A percentile compares a stretch with the other conserved stretches of the same genome.
Conservation (phyloP, 768 basidiomycete species). For the Phylloporus sp. region DNA sequence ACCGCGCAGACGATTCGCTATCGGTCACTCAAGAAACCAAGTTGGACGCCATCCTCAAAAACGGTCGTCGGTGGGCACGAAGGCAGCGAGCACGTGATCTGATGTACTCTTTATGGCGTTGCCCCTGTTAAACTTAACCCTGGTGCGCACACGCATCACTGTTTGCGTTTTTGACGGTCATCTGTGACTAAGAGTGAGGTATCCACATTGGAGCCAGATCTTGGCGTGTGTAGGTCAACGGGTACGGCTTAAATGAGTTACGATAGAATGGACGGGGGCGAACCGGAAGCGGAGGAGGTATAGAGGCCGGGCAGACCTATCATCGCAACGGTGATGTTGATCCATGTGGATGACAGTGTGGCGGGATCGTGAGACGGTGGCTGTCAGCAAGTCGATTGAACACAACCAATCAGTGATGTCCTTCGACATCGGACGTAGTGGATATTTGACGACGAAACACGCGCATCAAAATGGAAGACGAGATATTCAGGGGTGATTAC, state of each 20-base stretch:
- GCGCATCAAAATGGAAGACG: slow-evolving; percentile 36
- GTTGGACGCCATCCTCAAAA: too few species aligned
- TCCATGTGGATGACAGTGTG: slow-evolving; percentile 13
- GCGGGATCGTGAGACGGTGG: slow-evolving; percentile 7
- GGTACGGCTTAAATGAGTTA: slow-evolving; percentile 7
- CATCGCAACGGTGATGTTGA: slow-evolving; percentile 2
- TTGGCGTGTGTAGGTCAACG: slow-evolving; percentile 6
- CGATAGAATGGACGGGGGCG: not conserved
- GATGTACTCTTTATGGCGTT: not conserved
- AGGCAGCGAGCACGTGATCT: slow-evolving; percentile 12
- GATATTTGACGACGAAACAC: slow-evolving; percentile 30
- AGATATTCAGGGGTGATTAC: slow-evolving; percentile 25
- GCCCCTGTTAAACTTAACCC: slow-evolving; percentile 8
- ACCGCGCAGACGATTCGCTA: too few species aligned
- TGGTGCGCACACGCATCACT: slow-evolving; percentile 1
- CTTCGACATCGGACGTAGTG: slow-evolving; percentile 28
- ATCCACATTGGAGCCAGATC: slow-evolving; percentile 6
- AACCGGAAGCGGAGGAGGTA: slow-evolving; percentile 8
- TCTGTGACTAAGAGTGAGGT: slow-evolving; percentile 3
- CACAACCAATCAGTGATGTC: slow-evolving; percentile 11
- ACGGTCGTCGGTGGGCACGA: too few species aligned
- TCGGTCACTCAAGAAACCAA: too few species aligned
- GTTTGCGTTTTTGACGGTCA: slow-evolving; percentile 14
- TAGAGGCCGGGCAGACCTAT: slow-evolving; percentile 3
- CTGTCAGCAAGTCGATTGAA: slow-evolving; percentile 13